Evolutionary conservation across 768 basidiomycete species (phyloP), one percentile per base, ranked within the genome.

Genomic region (Psilocybe cyanescens): DNA sequence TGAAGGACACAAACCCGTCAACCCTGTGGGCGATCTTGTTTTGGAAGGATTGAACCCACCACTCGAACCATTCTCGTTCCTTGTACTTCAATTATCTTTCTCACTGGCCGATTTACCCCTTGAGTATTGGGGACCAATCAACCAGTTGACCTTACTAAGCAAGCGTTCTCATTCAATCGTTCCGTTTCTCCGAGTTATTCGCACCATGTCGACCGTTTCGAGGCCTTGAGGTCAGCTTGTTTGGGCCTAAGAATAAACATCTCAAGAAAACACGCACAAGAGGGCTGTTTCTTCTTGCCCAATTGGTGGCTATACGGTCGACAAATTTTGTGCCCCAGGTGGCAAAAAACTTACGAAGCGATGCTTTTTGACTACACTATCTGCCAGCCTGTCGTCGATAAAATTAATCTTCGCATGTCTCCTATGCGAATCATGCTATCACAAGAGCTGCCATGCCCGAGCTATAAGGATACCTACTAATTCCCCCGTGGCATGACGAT

Each of bases 181-280:
- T 51, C 62, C 64, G 60, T 57, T 30, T 53, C 55, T 65, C 64
- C 64, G 61, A 59, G 50, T n/a, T 56, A 47, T 58, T 65, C 55
- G 58, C 61, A 60, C 61, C 46, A 30, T 50, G 46, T 57, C 57
- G 39, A 62, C 49, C 29, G 45, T 55, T 44, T 31, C 57, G 47
- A 49, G 60, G 60, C 7, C 28, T 28, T 49, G 33, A 41, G 33
- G 35, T 44, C n/a, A 14, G 41, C 14, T 44, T 44, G 41, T 44
- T 16, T 16, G 11, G 39, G 16, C 45, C 35, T 39, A 55, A 47
- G 28, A 49, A 41, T 48, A 48, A 47, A 54, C 37, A 12, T 11
- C 14, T 30, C 31, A 24, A 7, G 28, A 41, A 31, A 51, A 24
- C 54, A 44, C 54, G 54, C 33, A 37, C 33, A 53, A n/a, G n/a